These are phyloP conservation scores for Penicillium fuscoglaucum DNA, from an alignment of 2,329 filamentous ascomycete species.

Conservation along the genomic window DNA sequence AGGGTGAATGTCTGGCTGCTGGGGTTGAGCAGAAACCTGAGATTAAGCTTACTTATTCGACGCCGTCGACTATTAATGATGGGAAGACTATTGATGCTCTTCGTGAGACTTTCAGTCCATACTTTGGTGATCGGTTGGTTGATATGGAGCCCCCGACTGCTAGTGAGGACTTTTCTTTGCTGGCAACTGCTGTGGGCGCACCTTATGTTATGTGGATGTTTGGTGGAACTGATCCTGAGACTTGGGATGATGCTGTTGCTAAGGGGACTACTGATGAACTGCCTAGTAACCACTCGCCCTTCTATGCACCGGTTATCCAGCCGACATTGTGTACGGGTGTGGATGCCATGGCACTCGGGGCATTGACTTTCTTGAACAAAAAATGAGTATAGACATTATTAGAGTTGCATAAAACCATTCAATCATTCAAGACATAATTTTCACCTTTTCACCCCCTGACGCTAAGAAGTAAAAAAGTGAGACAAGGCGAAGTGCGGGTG, in stretches of 20 bases:
- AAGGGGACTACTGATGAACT: slow-evolving; percentile 51
- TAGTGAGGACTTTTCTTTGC: slow-evolving; percentile 59
- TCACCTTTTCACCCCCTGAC: too few species aligned
- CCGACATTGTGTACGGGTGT: slow-evolving; percentile 56
- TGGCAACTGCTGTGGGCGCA: slow-evolving; percentile 52
- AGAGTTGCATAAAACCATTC: not conserved
- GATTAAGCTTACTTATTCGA: slow-evolving; percentile 44
- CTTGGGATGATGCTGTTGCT: slow-evolving; percentile 52
- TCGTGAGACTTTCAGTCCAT: slow-evolving; percentile 45
- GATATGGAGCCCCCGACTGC: slow-evolving; percentile 47
- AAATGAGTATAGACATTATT: not conserved
- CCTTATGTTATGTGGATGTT: slow-evolving; percentile 59
- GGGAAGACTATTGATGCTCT: slow-evolving; percentile 44
- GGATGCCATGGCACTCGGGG: slow-evolving; percentile 53
- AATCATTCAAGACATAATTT: not conserved
- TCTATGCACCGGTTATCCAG: slow-evolving; percentile 58
- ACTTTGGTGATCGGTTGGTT: slow-evolving; percentile 46
- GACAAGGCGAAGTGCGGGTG: not conserved
- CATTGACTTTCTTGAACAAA: slow-evolving; percentile 42
- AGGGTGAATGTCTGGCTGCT: slow-evolving; percentile 55
- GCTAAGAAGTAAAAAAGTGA: not conserved
- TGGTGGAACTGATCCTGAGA: slow-evolving; percentile 52
- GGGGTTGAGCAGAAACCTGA: slow-evolving; percentile 47
- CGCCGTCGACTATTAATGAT: slow-evolving; percentile 58
- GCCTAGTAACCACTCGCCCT: slow-evolving; percentile 59